Base-by-base conservation (phyloP, 2,329 filamentous ascomycete species). In the Cercospora sp. region DNA sequence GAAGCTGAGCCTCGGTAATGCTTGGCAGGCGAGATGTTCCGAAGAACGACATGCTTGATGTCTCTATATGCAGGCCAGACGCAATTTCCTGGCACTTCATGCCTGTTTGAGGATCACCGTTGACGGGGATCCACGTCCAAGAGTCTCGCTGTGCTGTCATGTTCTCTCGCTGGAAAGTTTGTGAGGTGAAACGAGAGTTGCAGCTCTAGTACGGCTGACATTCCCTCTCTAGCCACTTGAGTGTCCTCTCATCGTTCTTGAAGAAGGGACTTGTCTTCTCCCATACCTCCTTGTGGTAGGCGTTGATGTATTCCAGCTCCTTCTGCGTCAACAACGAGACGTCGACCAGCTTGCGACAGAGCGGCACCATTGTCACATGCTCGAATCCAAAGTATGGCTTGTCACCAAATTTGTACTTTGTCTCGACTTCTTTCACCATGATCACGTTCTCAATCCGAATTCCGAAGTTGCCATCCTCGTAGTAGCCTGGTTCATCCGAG, bases 391-490 rank as follows among this genome's bases (percentile, higher is more conserved):
- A 84, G 81, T 92, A 99, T 2, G 94, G 91, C 82, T 96, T 97
- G 75, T 97, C 94, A 20, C 94, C 94, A 77, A 98, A 98, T 39
- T 89, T 88, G 80, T 96, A 87, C 69, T 90, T 89, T 4, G 94
- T 97, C 80, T 94, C 85, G n/a, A 91, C 90, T 78, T 97, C 93
- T 72, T 87, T 90, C 31, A 96, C 93, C 84, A 98, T 90, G 72
- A 96, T 88, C 75, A 99, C 89, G 79, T 99, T 99, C 81, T 99
- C 95, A 75, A 97, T 97, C 18, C 95, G 90, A 73, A 99, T 95
- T 18, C 95, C 95, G 76, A 96, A 99, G 45, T 89, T 89, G 59
- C 93, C 94, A 75, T 99, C 95, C 79, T 98, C 94, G 79, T 99
- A 99, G 82, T 94, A 99, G 31, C 95, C 95, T 1, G 95, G 95